Conservation (phyloP, 805 yeast species). For the Cephaloascus albidus region DNA sequence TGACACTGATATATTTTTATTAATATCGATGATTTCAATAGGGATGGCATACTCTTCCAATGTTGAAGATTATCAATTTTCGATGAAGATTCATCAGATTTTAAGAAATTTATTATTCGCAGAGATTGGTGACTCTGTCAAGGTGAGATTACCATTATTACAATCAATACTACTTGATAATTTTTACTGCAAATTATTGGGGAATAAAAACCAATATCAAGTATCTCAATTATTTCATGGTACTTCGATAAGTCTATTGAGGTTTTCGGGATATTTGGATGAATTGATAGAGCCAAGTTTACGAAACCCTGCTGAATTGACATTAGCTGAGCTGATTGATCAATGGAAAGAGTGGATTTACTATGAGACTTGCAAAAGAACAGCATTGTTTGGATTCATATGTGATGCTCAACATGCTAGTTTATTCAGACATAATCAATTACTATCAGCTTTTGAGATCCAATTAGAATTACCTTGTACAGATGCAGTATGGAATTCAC, state of each 20-base stretch:
- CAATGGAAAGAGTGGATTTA: constrained; percentile 37
- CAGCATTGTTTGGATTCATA: constrained; percentile 29
- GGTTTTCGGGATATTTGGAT: constrained; percentile 8
- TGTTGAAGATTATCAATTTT: constrained; percentile 5
- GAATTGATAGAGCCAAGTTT: constrained; percentile 6
- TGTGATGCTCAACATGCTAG: constrained; percentile 30
- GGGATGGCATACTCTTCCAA: constrained; percentile 12
- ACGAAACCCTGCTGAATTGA: not conserved
- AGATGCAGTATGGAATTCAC: constrained; percentile 34
- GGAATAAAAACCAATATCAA: constrained; percentile 9
- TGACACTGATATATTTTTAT: constrained; percentile 8
- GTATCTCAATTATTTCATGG: constrained; percentile 12
- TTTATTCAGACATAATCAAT: constrained; percentile 18
- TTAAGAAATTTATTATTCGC: constrained; percentile 15
- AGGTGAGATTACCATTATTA: constrained; percentile 12
- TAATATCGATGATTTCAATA: constrained; percentile 14
- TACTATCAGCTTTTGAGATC: constrained; percentile 31
- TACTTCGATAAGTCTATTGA: constrained; percentile 8
- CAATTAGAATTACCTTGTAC: constrained; percentile 34
- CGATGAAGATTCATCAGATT: constrained; percentile 11
- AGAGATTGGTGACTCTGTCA: constrained; percentile 11
- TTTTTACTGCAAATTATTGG: constrained; percentile 13
- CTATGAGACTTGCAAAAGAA: constrained; percentile 33
- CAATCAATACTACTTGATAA: constrained; percentile 14
- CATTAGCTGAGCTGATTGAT: not conserved